Evolutionary conservation across 106 monocot species (phyloP).

Genomic region (Allium cepa): DNA sequence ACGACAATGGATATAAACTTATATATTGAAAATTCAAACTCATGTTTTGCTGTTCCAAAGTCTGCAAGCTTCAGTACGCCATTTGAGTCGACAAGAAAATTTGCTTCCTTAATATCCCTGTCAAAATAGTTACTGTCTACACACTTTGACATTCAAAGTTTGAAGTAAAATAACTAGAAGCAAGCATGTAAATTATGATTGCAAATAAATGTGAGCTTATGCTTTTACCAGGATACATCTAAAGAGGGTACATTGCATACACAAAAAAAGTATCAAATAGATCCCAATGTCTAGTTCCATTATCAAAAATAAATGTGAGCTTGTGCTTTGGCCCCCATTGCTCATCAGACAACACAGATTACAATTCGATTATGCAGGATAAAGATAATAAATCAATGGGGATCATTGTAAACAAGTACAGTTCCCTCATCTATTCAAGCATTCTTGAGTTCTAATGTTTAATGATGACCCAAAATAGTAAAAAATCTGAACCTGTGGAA

Average conservation of each 20-base stretch:
- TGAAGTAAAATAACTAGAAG: neutral
- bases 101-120: constrained; percentile 92
- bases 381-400: too few relatives aligned
- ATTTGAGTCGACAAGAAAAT: constrained; percentile 64
- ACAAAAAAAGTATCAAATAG: neutral
- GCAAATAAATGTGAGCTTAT: neutral
- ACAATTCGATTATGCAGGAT: too few relatives aligned
- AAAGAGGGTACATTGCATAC: neutral
- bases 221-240: neutral
- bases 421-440: neutral
- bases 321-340: too few relatives aligned
- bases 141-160: too few relatives aligned
- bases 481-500: constrained; percentile 67
- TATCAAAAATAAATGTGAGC: too few relatives aligned
- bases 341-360: too few relatives aligned
- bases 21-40: constrained; percentile 23
- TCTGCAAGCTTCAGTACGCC: constrained; percentile 93
- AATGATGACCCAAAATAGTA: constrained; percentile 3
- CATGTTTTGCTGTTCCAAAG: constrained; percentile 96
- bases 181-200: neutral
- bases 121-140: constrained; percentile 1
- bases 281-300: too few relatives aligned
- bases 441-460: neutral
- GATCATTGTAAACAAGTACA: too few relatives aligned
- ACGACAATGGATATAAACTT: too few relatives aligned